These are phyloP conservation scores for Aspergillus egyptiacus DNA, from an alignment of 495 filamentous ascomycete species.

Conservation along the genomic window DNA sequence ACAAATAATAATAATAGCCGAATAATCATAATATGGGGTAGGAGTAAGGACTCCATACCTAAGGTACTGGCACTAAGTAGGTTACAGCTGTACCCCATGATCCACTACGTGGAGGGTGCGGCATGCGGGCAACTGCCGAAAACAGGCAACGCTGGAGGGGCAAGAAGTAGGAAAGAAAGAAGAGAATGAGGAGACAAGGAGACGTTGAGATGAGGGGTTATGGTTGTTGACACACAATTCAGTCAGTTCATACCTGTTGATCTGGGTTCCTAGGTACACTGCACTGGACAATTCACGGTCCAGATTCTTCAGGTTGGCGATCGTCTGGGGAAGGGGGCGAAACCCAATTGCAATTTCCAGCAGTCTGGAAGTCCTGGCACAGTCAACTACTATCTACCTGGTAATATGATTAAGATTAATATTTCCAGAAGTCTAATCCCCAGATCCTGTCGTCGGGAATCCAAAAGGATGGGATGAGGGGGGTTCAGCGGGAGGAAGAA, in stretches of 20 bases:
- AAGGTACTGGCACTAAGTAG: too few species aligned
- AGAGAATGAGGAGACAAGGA: not conserved
- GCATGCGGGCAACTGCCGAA: slow-evolving; percentile 7
- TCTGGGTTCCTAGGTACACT: not conserved
- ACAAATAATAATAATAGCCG: too few species aligned
- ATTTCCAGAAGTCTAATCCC: too few species aligned
- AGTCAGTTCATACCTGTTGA: not conserved
- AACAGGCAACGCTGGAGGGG: slow-evolving; percentile 1
- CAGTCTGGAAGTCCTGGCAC: too few species aligned
- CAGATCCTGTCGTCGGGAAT: too few species aligned
- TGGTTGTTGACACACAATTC: not conserved
- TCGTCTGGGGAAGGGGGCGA: not conserved
- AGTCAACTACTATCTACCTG: too few species aligned
- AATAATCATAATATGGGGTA: too few species aligned
- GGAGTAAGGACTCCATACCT: not conserved
- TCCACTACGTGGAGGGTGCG: not conserved
- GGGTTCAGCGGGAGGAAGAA: too few species aligned
- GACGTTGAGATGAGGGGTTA: not conserved
- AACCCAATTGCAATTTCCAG: not conserved
- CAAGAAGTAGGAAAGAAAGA: not conserved
- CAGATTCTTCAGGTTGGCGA: not conserved
- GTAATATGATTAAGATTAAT: too few species aligned
- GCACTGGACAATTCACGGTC: too few species aligned
- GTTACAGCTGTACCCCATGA: too few species aligned
- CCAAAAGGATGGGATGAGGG: not conserved